phyloP scores from a whole-genome alignment of 2,329 filamentous ascomycete genomes.

The Calonectria pseudoturangicola region DNA sequence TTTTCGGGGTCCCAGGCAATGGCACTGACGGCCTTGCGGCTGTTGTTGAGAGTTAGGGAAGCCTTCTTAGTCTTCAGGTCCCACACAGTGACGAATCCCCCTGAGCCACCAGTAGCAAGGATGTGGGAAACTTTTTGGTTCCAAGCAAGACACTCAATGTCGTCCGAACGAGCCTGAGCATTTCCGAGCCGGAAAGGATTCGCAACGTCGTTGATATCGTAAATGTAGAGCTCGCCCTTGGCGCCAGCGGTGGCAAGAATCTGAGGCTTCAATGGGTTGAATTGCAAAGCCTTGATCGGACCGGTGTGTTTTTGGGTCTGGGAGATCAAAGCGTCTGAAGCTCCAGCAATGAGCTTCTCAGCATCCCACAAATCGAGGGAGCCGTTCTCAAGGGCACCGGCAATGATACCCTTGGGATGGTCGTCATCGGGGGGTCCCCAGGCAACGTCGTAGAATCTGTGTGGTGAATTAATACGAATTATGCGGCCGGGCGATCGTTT shows the following conservation, averaged over 20 bases:
- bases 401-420: constrained; percentile 90
- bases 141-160: constrained; percentile 98
- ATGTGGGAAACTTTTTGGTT: constrained; percentile 99
- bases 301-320: constrained; percentile 93
- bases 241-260: constrained; percentile 93
- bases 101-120: constrained; percentile 92
- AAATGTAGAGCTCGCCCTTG: constrained; percentile 97
- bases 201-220: constrained; percentile 92
- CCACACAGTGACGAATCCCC: constrained; percentile 98
- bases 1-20: constrained; percentile 98
- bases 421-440: constrained; percentile 91
- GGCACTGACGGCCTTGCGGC: constrained; percentile 93
- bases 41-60: constrained; percentile 95
- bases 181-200: constrained; percentile 94
- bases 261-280: constrained; percentile 94
- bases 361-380: constrained; percentile 96
- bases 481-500: constrained; percentile 34
- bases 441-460: constrained; percentile 96
- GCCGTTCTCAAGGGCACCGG: constrained; percentile 95
- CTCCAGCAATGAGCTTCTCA: constrained; percentile 76
- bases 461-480: constrained; percentile 43
- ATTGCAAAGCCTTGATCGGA: constrained; percentile 94
- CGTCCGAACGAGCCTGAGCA: constrained; percentile 90
- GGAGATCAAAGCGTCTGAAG: constrained; percentile 85
- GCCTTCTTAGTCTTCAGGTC: constrained; percentile 99